Evolutionary conservation across 2,329 filamentous ascomycete genomes (phyloP).

Genomic region (Fusarium haematococcum): DNA sequence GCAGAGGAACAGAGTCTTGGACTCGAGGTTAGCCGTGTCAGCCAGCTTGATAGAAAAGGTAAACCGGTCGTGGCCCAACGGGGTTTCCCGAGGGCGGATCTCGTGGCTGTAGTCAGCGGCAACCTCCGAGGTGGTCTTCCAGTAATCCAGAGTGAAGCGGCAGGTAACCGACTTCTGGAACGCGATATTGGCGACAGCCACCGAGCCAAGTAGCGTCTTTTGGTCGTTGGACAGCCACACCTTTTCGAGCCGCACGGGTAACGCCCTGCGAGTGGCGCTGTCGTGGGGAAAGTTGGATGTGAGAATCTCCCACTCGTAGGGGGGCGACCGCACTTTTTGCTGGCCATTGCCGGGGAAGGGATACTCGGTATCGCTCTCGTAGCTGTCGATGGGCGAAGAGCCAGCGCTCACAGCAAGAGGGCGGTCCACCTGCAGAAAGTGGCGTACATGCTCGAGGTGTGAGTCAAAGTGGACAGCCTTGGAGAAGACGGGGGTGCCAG

Average conservation of each 20-base stretch:
- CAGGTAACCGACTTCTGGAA: conserved; percentile 92
- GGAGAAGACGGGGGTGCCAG: conserved; percentile 92
- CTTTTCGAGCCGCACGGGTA: conserved; percentile 84
- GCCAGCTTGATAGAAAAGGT: conserved; percentile 94
- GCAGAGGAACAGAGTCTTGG: conserved; percentile 93
- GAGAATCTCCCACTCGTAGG: conserved; percentile 88
- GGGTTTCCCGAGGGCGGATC: conserved; percentile 73
- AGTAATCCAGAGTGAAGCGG: conserved; percentile 96
- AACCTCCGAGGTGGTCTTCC: conserved; percentile 98
- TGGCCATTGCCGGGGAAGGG: conserved; percentile 74
- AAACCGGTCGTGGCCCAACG: conserved; percentile 85
- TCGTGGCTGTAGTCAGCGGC: conserved; percentile 88
- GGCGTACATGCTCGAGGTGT: conserved; percentile 93
- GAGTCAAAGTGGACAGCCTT: conserved; percentile 99
- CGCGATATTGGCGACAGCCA: conserved; percentile 87
- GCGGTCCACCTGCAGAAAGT: conserved; percentile 93
- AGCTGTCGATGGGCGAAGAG: conserved; percentile 88
- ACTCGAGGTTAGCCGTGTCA: conserved; percentile 90
- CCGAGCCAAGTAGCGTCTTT: conserved; percentile 84
- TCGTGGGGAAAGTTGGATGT: conserved; percentile 82
- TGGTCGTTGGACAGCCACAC: conserved; percentile 91
- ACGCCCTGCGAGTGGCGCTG: conserved; percentile 65
- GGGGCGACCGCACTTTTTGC: conserved; percentile 55
- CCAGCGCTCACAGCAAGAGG: conserved; percentile 96
- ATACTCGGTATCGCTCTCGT: conserved; percentile 90